Evolutionary conservation across 257 asterid species (phyloP).

Genomic region (Solanum acaule): DNA sequence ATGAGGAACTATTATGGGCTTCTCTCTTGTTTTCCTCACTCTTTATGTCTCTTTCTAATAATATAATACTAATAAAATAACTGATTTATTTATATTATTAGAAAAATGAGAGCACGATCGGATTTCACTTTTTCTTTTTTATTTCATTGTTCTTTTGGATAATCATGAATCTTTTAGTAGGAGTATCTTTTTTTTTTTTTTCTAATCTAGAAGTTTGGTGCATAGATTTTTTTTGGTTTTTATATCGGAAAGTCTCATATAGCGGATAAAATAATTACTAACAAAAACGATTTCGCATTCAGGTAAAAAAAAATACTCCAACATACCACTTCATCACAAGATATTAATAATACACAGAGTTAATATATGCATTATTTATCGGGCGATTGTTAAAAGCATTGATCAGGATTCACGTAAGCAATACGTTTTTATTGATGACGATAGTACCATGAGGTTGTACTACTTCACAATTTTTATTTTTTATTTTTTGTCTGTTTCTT

Average conservation of each 20-base stretch:
- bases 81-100: neutral
- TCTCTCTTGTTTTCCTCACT: neutral
- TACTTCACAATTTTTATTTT: too few relatives aligned
- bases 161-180: neutral
- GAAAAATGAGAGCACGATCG: neutral
- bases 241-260: too few relatives aligned
- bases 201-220: neutral
- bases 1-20: too few relatives aligned
- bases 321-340: too few relatives aligned
- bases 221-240: too few relatives aligned
- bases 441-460: too few relatives aligned
- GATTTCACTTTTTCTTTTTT: neutral
- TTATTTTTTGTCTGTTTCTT: neutral
- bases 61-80: neutral
- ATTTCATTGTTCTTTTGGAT: neutral
- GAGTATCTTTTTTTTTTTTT: neutral
- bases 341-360: too few relatives aligned
- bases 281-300: rapidly evolving
- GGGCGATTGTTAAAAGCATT: rapidly evolving
- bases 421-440: too few relatives aligned
- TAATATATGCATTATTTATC: neutral
- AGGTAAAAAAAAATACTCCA: too few relatives aligned
- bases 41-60: neutral
- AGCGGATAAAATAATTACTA: too few relatives aligned
- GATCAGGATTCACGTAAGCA: too few relatives aligned